Evolutionary conservation across 257 asterid species (phyloP).

Genomic region (Penstemon eatonii): DNA sequence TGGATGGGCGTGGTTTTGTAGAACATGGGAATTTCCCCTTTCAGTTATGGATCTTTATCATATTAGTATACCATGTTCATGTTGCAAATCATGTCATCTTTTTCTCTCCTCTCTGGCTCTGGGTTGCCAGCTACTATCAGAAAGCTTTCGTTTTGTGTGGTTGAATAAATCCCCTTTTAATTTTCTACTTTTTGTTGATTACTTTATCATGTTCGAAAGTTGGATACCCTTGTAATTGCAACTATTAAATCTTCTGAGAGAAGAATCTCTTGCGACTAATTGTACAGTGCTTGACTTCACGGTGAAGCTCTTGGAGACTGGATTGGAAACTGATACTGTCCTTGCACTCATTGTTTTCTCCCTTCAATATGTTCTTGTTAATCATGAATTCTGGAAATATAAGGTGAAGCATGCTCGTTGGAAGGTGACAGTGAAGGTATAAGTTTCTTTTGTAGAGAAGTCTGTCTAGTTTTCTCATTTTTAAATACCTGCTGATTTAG

Average conservation of each 20-base stretch:
- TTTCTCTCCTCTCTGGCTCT: neutral
- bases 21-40: slow-evolving; percentile 3
- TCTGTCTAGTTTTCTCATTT: slow-evolving; percentile 21
- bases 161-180: neutral
- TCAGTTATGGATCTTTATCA: neutral
- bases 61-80: slow-evolving; percentile 7
- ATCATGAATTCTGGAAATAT: slow-evolving; percentile 88
- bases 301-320: slow-evolving; percentile 73
- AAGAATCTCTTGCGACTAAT: slow-evolving; percentile 24
- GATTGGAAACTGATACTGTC: slow-evolving; percentile 67
- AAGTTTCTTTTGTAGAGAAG: slow-evolving; percentile 8
- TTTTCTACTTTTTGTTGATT: slow-evolving; percentile 3
- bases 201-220: neutral
- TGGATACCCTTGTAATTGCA: slow-evolving; percentile 18
- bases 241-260: slow-evolving; percentile 10
- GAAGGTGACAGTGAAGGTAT: slow-evolving; percentile 90
- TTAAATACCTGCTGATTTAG: neutral
- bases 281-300: slow-evolving; percentile 86
- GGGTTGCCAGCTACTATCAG: slow-evolving; percentile 7
- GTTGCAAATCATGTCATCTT: neutral
- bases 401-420: slow-evolving; percentile 83
- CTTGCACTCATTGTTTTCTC: slow-evolving; percentile 81
- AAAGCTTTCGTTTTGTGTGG: slow-evolving; percentile 24
- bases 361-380: slow-evolving; percentile 86
- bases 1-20: slow-evolving; percentile 5